Evolutionary conservation across 169 alveolate species (phyloP), one percentile per base, ranked within the genome.

Genomic region (Plasmodium ovale): DNA sequence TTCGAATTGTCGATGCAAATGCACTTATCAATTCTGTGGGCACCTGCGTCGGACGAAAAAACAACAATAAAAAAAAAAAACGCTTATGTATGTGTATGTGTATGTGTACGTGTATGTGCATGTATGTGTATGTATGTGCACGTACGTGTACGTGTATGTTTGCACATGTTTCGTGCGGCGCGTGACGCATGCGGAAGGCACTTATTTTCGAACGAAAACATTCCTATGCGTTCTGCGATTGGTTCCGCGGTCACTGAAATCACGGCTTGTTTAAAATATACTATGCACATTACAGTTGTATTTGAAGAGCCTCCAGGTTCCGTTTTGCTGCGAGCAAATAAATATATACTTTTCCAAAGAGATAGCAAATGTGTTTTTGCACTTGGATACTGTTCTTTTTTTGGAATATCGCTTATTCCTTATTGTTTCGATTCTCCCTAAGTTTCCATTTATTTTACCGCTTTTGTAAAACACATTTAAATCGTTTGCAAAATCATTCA

Each of bases 11-110:
- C 19, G 5, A 79, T 53, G 42, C 89, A 65, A 0, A 79, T 21
- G 10, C 84, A 64, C 65, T 79, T 79, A 44, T 64, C 82, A 19
- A 79, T 49, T 79, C 65, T 79, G 9, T 79, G 51, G 49, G 74
- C 16, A 3, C 33, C 89, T 79, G 47, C 12, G 25, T n/a, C 14
- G 29, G 10, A 29, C 35, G 5, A 21, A 35, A 60, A 49, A 23
- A 67, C 7, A 49, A 49, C 14, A 19, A n/a, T 6, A n/a, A 19
- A 16, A 73, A 44, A 33, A n/a, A n/a, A n/a, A n/a, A n/a, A n/a
- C n/a, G n/a, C n/a, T n/a, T n/a, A n/a, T n/a, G n/a, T n/a, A n/a
- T n/a, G n/a, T n/a, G n/a, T n/a, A n/a, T n/a, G n/a, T n/a, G n/a
- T n/a, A n/a, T n/a, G n/a, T n/a, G n/a, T n/a, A n/a, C n/a, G n/a